Evolutionary conservation across 345 rosid genomes (phyloP).

Genomic region (Anacardium occidentale): DNA sequence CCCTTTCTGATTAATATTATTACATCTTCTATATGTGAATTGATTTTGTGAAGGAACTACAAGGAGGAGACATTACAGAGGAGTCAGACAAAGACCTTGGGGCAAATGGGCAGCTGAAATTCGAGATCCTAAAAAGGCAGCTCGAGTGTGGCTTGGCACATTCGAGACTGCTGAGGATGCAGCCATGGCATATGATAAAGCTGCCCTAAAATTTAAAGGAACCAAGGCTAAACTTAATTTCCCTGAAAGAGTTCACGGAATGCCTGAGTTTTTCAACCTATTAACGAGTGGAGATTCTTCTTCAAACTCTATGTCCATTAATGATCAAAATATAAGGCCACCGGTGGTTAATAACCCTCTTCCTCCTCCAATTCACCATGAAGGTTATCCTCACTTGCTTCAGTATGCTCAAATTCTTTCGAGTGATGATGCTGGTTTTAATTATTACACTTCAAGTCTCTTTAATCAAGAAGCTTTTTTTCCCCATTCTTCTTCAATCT

Average conservation of each 20-base stretch:
- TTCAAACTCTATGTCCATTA: background rate
- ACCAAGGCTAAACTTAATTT: conserved; percentile 91
- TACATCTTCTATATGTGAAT: background rate
- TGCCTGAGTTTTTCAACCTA: conserved; percentile 28
- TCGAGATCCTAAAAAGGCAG: conserved; percentile 75
- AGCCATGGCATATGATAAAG: conserved; percentile 81
- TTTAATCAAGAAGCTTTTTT: conserved; percentile 37
- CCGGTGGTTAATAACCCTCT: conserved; percentile 1
- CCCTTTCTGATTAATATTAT: background rate
- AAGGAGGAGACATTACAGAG: conserved; percentile 76
- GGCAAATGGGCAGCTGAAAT: conserved; percentile 99
- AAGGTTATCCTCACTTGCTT: conserved; percentile 56
- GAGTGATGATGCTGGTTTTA: conserved; percentile 59
- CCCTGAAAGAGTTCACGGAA: conserved; percentile 74
- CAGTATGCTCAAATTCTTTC: conserved; percentile 81
- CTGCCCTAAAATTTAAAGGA: conserved; percentile 92
- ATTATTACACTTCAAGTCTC: conserved; percentile 56
- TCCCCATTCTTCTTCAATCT: conserved; percentile 37
- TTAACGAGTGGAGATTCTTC: conserved; percentile 8
- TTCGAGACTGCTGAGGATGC: conserved; percentile 89
- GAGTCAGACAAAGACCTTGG: conserved; percentile 97
- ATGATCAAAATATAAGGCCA: conserved; percentile 19
- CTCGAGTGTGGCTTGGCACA: conserved; percentile 90
- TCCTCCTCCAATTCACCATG: conserved; percentile 28
- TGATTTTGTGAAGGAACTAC: conserved; percentile 43